Percentiles rank a stretch among this genome's conserved stretches.
Evolutionary conservation across 1,284 basidiomycete species (phyloP).

Genomic region (Irpex sp.): DNA sequence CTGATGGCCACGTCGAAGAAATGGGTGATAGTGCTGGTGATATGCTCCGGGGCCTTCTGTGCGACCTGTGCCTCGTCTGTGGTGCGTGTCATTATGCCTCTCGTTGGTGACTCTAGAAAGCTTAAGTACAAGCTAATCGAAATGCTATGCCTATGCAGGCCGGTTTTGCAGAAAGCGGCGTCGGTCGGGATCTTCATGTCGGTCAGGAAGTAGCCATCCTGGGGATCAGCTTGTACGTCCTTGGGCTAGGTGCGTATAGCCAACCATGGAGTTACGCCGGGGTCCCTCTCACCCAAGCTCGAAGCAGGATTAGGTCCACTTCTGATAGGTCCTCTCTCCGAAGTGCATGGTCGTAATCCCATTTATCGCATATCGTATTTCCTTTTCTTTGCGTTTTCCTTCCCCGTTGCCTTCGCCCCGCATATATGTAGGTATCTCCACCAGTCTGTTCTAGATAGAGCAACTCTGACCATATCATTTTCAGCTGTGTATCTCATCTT

Average conservation of each 20-base stretch:
- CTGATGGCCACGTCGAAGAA: constrained; percentile 41
- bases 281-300: neutral
- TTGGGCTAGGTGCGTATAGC: constrained; percentile 41
- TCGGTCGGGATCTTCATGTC: constrained; percentile 58
- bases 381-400: constrained; percentile 41
- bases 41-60: constrained; percentile 53
- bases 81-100: constrained; percentile 33
- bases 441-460: neutral
- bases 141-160: constrained; percentile 32
- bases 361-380: constrained; percentile 38
- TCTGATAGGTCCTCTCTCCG: constrained; percentile 49
- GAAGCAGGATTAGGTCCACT: constrained; percentile 39
- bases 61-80: constrained; percentile 72
- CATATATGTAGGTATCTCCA: constrained; percentile 32
- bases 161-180: constrained; percentile 59
- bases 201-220: constrained; percentile 65
- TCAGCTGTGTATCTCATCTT: constrained; percentile 61
- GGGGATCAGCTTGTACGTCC: constrained; percentile 68
- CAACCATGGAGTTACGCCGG: neutral
- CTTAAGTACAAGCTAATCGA: too few species aligned
- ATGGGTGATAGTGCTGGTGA: constrained; percentile 53
- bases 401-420: constrained; percentile 50
- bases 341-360: constrained; percentile 45
- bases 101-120: too few species aligned
- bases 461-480: constrained; percentile 1